These are phyloP conservation scores for Eutrema salsugineum DNA, from an alignment of 441 rosid genomes.

Conservation along the genomic window DNA sequence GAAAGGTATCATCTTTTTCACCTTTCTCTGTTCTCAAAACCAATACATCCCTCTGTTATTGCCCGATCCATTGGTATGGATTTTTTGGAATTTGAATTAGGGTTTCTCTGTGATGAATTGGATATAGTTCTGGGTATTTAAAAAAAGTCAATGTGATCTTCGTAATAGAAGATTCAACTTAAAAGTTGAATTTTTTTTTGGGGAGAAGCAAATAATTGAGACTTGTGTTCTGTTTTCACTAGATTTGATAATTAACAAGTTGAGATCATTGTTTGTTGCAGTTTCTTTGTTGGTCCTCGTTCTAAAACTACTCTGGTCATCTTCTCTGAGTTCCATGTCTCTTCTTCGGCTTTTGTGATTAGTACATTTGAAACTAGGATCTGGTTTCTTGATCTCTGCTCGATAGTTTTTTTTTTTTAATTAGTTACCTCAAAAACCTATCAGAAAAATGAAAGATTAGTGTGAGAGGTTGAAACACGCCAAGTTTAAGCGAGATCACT, in stretches of 20 bases:
- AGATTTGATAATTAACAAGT: neutral
- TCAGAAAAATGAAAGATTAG: neutral
- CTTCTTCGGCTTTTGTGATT: neutral
- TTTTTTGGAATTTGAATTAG: neutral
- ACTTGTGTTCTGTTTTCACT: too few species aligned
- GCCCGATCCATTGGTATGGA: neutral
- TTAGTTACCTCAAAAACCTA: neutral
- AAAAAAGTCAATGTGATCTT: neutral
- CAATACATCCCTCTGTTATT: neutral
- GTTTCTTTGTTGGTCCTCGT: neutral
- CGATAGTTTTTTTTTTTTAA: neutral
- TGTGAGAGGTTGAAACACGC: neutral
- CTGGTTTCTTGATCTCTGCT: neutral
- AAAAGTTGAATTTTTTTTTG: neutral
- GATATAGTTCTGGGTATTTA: neutral
- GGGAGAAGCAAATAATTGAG: neutral
- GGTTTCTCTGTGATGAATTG: neutral
- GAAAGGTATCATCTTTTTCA: slow-evolving; percentile 50
- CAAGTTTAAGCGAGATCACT: neutral
- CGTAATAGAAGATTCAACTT: neutral
- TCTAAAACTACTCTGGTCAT: neutral
- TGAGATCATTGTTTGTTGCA: neutral
- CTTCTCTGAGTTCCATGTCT: neutral
- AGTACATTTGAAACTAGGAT: neutral
- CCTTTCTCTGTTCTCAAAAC: neutral